A percentile compares a stretch with the other conserved stretches of the same genome.
Evolutionary conservation across 1,284 basidiomycete species (phyloP).

Genomic region (Volvariella volvacea): DNA sequence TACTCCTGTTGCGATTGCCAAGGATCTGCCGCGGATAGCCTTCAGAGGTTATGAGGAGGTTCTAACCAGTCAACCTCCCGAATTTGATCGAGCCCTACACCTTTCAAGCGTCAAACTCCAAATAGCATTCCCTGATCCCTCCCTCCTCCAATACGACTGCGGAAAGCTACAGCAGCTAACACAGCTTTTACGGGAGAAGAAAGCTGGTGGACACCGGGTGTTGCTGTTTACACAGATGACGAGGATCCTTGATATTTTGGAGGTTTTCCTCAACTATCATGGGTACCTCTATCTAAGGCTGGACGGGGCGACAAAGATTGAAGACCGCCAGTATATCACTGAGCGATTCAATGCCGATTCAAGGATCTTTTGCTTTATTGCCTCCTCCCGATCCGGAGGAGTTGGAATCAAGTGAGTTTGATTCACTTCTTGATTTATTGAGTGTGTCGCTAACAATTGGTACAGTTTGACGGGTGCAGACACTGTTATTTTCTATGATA

Average conservation of each 20-base stretch:
- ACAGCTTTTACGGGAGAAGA: slow-evolving; percentile 75
- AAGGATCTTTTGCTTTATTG: slow-evolving; percentile 91
- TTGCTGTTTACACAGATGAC: slow-evolving; percentile 99
- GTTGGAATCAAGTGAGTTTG: slow-evolving; percentile 87
- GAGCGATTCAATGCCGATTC: slow-evolving; percentile 94
- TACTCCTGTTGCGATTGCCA: slow-evolving; percentile 76
- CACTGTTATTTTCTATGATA: slow-evolving; percentile 95
- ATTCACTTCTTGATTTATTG: slow-evolving; percentile 1
- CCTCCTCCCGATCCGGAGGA: slow-evolving; percentile 89
- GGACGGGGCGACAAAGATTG: slow-evolving; percentile 94
- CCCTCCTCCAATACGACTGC: slow-evolving; percentile 92
- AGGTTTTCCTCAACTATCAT: slow-evolving; percentile 89
- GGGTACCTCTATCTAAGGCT: slow-evolving; percentile 91
- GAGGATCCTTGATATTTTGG: slow-evolving; percentile 87
- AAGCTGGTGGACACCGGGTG: slow-evolving; percentile 82
- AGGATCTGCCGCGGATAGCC: slow-evolving; percentile 63
- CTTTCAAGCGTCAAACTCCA: slow-evolving; percentile 77
- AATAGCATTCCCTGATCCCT: slow-evolving; percentile 91
- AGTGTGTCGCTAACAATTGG: slow-evolving; percentile 1
- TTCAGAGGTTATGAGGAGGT: slow-evolving; percentile 38
- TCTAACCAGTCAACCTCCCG: slow-evolving; percentile 26
- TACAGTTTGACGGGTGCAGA: slow-evolving; percentile 90
- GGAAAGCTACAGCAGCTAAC: slow-evolving; percentile 90
- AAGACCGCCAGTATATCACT: slow-evolving; percentile 92
- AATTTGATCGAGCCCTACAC: slow-evolving; percentile 69